These are phyloP conservation scores for Claviceps sorghi DNA, from an alignment of 2,329 filamentous ascomycete genomes.

Conservation along the genomic window DNA sequence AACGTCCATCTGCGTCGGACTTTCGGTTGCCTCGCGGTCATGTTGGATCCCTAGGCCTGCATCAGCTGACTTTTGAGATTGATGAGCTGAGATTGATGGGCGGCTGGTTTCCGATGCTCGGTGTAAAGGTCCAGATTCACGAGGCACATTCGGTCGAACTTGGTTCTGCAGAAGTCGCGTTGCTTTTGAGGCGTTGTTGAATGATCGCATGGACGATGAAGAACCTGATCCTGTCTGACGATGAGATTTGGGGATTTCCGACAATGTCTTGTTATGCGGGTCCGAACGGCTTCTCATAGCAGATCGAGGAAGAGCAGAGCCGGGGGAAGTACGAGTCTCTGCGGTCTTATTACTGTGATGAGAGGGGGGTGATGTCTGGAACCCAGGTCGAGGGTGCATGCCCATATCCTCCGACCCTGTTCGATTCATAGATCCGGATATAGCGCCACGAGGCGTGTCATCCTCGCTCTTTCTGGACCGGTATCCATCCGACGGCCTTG, in stretches of 20 bases:
- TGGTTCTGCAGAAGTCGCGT: neutral
- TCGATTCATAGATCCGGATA: constrained; percentile 13
- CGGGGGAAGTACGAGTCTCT: constrained; percentile 11
- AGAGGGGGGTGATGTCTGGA: constrained; percentile 8
- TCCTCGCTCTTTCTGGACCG: constrained; percentile 16
- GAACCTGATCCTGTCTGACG: constrained; percentile 19
- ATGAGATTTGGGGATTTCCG: constrained; percentile 18
- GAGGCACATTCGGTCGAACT: neutral
- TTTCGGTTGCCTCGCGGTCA: constrained; percentile 28
- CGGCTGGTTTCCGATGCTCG: constrained; percentile 24
- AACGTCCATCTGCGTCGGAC: constrained; percentile 28
- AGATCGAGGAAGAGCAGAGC: constrained; percentile 14
- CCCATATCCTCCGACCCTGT: constrained; percentile 11
- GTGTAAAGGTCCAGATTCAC: constrained; percentile 27
- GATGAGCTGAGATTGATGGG: constrained; percentile 22
- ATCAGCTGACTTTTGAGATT: constrained; percentile 23
- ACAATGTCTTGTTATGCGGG: constrained; percentile 24
- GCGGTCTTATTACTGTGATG: constrained; percentile 11
- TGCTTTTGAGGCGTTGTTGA: constrained; percentile 22
- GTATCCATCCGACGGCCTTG: constrained; percentile 23
- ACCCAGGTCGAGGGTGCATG: constrained; percentile 6
- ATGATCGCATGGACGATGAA: constrained; percentile 20
- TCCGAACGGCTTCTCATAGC: constrained; percentile 14
- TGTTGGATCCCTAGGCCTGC: constrained; percentile 19
- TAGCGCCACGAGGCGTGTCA: constrained; percentile 7